Conservation (phyloP, 306 rosid species). For the Inga oerstediana region DNA sequence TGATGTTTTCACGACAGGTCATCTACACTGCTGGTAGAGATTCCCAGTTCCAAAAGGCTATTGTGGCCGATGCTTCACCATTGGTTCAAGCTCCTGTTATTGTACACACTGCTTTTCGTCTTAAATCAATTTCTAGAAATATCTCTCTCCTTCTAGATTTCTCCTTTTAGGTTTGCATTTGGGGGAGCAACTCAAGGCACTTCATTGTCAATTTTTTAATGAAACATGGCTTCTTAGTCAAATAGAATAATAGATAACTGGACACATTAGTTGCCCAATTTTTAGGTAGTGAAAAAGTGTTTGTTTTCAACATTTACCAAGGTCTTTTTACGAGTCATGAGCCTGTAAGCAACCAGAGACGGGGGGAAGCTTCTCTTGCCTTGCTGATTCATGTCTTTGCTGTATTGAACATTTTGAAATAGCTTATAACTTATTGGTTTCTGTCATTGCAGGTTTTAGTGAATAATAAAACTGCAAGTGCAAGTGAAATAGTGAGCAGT, state of each 20-base stretch:
- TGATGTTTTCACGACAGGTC: constrained; percentile 61
- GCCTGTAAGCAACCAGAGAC: neutral
- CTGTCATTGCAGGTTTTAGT: constrained; percentile 79
- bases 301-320: neutral
- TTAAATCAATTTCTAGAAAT: constrained; percentile 30
- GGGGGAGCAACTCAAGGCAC: constrained; percentile 15
- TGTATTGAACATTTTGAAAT: constrained; percentile 27
- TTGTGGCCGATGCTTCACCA: constrained; percentile 72
- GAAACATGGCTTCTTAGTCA: constrained; percentile 23
- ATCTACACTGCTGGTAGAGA: constrained; percentile 95
- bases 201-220: constrained; percentile 9
- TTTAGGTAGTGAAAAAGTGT: neutral
- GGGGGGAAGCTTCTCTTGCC: neutral
- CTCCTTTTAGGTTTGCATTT: constrained; percentile 5
- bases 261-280: neutral
- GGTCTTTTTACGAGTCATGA: neutral
- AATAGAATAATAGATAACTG: neutral
- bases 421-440: constrained; percentile 35
- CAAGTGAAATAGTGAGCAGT: constrained; percentile 94
- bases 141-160: constrained; percentile 18
- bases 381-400: neutral
- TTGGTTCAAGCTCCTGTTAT: constrained; percentile 76
- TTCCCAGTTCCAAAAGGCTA: constrained; percentile 67
- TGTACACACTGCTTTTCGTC: constrained; percentile 50
- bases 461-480: constrained; percentile 92